A percentile compares a stretch with the other conserved stretches of the same genome.
Evolutionary conservation across 176 grass and related monocot species (phyloP).

Genomic region (Zizania latifolia): DNA sequence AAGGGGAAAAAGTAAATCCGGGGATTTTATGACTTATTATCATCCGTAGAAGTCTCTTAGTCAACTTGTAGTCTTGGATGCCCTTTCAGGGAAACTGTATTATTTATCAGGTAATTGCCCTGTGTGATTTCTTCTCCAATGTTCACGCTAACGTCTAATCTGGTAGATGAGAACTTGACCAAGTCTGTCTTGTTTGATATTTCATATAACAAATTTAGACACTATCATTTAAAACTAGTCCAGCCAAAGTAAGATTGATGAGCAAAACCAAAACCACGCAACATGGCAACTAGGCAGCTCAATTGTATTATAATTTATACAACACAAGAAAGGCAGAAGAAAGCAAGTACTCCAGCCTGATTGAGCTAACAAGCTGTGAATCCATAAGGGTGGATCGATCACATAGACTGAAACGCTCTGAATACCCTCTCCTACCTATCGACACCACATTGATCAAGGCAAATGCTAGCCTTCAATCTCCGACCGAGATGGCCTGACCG

Average conservation of each 20-base stretch:
- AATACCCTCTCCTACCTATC: neutral
- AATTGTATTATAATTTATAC: slow-evolving; percentile 22
- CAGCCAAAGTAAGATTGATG: neutral
- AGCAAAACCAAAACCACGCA: neutral
- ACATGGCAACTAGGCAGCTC: neutral
- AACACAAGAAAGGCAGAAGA: neutral
- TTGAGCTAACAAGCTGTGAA: neutral
- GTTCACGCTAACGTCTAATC: neutral
- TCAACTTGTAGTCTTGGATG: neutral
- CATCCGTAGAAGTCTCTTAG: neutral
- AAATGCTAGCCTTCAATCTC: slow-evolving; percentile 16
- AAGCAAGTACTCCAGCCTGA: neutral
- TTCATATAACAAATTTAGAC: no score
- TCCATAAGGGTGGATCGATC: neutral
- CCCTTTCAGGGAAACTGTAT: neutral
- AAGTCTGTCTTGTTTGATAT: neutral
- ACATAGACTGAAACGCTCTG: neutral
- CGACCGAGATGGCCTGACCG: slow-evolving; percentile 33
- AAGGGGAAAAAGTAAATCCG: neutral
- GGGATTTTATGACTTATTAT: neutral
- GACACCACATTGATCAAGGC: neutral
- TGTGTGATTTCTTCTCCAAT: neutral
- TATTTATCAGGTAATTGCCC: neutral
- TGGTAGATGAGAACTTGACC: neutral
- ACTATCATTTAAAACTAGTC: no score